Conservation (phyloP, 768 basidiomycete genomes). For the Tephrocybe sp. region DNA sequence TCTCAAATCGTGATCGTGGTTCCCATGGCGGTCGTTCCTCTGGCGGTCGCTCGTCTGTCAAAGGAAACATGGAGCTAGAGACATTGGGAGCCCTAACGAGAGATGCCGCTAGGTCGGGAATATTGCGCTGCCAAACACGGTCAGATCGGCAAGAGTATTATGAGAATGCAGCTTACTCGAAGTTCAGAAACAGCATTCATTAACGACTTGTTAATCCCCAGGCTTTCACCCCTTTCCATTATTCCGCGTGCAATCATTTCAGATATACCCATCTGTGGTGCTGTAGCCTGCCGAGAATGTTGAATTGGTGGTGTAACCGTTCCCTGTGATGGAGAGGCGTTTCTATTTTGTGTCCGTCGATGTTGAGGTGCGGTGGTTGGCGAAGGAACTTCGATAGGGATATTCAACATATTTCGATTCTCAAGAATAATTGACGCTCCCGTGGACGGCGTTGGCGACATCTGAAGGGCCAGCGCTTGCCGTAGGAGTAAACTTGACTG, state of each 20-base stretch:
- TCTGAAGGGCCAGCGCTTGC: conserved; percentile 79
- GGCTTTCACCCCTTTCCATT: conserved; percentile 71
- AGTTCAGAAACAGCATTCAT: conserved; percentile 79
- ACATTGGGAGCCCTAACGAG: conserved; percentile 56
- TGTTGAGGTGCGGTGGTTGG: conserved; percentile 34
- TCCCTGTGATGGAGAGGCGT: conserved; percentile 10
- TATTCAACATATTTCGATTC: conserved; percentile 75
- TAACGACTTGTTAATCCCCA: conserved; percentile 82
- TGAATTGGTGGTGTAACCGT: conserved; percentile 13
- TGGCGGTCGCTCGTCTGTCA: conserved; percentile 54
- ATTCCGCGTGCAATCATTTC: conserved; percentile 73
- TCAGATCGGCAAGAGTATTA: not conserved
- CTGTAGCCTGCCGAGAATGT: conserved; percentile 38
- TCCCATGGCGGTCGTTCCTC: conserved; percentile 70
- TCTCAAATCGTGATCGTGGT: conserved; percentile 63
- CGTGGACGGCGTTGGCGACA: conserved; percentile 68
- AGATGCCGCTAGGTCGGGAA: conserved; percentile 78
- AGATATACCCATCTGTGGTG: conserved; percentile 52
- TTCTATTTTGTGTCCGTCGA: conserved; percentile 30
- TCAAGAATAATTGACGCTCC: conserved; percentile 81
- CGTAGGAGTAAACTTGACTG: conserved; percentile 71
- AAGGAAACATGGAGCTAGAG: conserved; percentile 52
- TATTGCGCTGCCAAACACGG: conserved; percentile 55
- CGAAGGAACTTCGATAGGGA: conserved; percentile 64
- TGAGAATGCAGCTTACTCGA: conserved; percentile 43